Conservation (phyloP, 169 alveolate genomes). For the Plasmodium cynomolgi region DNA sequence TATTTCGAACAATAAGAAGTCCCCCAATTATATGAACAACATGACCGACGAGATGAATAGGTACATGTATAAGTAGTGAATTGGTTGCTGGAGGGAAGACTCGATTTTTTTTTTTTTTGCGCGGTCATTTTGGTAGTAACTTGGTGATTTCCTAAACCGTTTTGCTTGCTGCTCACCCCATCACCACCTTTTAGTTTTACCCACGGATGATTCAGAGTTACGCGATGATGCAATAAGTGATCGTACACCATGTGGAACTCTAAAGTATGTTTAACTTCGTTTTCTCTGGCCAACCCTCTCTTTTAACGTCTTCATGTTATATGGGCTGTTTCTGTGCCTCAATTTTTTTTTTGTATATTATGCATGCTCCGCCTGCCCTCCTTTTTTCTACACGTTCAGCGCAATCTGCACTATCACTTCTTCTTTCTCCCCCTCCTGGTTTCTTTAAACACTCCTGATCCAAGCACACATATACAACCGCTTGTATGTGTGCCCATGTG, state of each 20-base stretch:
- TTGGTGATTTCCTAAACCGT: neutral
- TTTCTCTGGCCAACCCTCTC: neutral
- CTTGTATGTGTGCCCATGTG: neutral
- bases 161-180: neutral
- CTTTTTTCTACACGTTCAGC: neutral
- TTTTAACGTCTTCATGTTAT: neutral
- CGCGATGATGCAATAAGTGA: neutral
- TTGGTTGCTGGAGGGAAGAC: neutral
- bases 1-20: constrained; percentile 13
- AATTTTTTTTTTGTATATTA: constrained; percentile 20
- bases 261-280: neutral
- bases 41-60: constrained; percentile 12
- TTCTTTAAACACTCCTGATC: neutral
- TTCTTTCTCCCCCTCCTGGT: neutral
- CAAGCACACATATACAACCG: neutral
- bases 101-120: neutral
- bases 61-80: constrained; percentile 8
- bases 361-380: neutral
- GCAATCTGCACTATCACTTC: neutral
- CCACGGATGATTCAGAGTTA: neutral
- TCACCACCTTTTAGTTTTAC: neutral
- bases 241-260: neutral
- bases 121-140: neutral
- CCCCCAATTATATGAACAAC: constrained; percentile 23
- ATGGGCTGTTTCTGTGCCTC: neutral